A percentile compares a stretch with the other conserved stretches of the same genome.
phyloP scores from a whole-genome alignment of 1,284 basidiomycete species.

The Leccinum colubrinum region DNA sequence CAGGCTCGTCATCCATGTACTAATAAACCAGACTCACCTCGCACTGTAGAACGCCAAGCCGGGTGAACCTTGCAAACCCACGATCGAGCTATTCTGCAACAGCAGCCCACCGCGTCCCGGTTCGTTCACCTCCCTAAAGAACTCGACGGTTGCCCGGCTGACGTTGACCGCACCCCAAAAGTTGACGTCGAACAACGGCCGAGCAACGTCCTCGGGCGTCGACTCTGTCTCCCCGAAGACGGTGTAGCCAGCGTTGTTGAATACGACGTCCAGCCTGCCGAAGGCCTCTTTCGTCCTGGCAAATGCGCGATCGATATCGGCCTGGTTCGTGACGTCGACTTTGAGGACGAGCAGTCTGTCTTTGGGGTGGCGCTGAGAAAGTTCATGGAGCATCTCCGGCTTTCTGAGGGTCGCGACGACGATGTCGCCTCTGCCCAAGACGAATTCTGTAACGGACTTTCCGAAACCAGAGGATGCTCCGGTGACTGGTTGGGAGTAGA shows the following conservation, averaged over 20 bases:
- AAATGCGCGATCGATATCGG: slow-evolving; percentile 12
- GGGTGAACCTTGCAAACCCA: background rate
- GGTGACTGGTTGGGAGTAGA: background rate
- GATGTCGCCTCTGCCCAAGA: slow-evolving; percentile 2
- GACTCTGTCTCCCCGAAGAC: background rate
- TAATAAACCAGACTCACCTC: background rate
- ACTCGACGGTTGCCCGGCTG: slow-evolving; percentile 11
- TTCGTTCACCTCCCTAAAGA: slow-evolving; percentile 22
- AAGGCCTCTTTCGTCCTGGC: slow-evolving; percentile 4
- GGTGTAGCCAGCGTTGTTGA: slow-evolving; percentile 14
- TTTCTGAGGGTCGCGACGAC: slow-evolving; percentile 8
- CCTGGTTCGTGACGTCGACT: slow-evolving; percentile 5
- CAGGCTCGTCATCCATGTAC: background rate
- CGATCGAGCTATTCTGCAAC: slow-evolving; percentile 3
- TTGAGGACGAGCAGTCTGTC: slow-evolving; percentile 6
- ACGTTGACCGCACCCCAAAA: slow-evolving; percentile 22
- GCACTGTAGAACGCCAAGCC: slow-evolving; percentile 2
- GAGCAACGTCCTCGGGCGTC: slow-evolving; percentile 1
- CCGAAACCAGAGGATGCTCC: slow-evolving; percentile 9
- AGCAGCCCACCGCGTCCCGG: slow-evolving; percentile 7
- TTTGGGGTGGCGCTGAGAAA: background rate
- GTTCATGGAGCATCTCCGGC: background rate
- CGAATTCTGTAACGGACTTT: slow-evolving; percentile 3
- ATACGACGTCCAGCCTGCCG: slow-evolving; percentile 14
- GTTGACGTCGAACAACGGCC: slow-evolving; percentile 20